A percentile compares a stretch with the other conserved stretches of the same genome.
These are phyloP conservation scores for Kodamaea suecica DNA, from an alignment of 1,139 yeast genomes.

Conservation along the genomic window DNA sequence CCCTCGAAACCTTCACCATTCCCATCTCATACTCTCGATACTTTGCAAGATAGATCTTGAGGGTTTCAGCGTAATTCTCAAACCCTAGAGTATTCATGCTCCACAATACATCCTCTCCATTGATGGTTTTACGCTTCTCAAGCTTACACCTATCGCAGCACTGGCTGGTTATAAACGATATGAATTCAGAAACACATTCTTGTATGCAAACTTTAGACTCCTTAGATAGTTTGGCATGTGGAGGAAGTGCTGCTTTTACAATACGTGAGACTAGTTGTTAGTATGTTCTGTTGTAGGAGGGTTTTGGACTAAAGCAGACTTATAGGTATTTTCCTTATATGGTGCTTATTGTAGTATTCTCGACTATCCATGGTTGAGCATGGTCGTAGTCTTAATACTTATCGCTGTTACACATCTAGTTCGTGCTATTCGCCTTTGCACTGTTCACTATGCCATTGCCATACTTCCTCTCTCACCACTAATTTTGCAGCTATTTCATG, in stretches of 20 bases:
- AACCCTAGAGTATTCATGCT: conserved; percentile 69
- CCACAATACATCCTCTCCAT: conserved; percentile 67
- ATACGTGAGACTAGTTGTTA: conserved; percentile 24
- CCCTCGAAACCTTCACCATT: not conserved
- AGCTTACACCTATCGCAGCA: conserved; percentile 66
- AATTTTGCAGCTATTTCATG: too few species aligned
- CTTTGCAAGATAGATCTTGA: conserved; percentile 66
- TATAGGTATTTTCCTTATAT: too few species aligned
- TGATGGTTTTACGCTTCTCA: conserved; percentile 67
- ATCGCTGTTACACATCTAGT: too few species aligned
- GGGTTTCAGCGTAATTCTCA: conserved; percentile 69
- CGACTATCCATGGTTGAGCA: too few species aligned
- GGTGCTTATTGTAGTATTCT: too few species aligned
- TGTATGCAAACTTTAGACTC: conserved; percentile 53
- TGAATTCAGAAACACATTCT: conserved; percentile 55
- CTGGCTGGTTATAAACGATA: conserved; percentile 59
- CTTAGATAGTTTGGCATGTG: conserved; percentile 46
- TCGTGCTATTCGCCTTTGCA: too few species aligned
- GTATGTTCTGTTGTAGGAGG: not conserved
- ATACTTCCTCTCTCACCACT: too few species aligned
- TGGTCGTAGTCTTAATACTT: too few species aligned
- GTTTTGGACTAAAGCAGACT: too few species aligned
- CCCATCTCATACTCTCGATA: conserved; percentile 39
- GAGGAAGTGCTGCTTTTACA: conserved; percentile 47
- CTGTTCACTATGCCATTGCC: too few species aligned